Percentiles rank a stretch among this genome's conserved stretches.
These are phyloP conservation scores for Axilococcus clingmanii DNA, from an alignment of 139 green algal species.

Conservation along the genomic window DNA sequence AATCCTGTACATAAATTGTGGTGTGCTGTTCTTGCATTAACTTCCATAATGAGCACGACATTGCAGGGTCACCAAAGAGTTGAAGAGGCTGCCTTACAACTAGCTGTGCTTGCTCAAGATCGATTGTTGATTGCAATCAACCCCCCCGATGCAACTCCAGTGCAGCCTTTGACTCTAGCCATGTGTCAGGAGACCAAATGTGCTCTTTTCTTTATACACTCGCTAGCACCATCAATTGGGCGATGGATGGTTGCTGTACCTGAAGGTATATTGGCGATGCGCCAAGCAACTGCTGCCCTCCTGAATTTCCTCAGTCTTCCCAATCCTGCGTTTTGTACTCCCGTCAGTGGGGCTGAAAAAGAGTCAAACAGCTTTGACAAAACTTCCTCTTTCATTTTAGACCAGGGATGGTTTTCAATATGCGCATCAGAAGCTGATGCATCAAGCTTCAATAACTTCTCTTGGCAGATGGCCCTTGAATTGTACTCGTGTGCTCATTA, in stretches of 20 bases:
- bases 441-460: conserved; percentile 7
- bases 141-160: conserved; percentile 10
- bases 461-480: conserved; percentile 13
- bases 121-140: conserved; percentile 27
- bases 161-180: conserved; percentile 33
- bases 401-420: conserved; percentile 6
- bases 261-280: conserved; percentile 8
- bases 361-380: background rate
- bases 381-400: conserved; percentile 6
- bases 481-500: conserved; percentile 13
- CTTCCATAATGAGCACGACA: conserved; percentile 12
- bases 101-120: conserved; percentile 14
- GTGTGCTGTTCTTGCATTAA: conserved; percentile 17
- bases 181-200: conserved; percentile 19
- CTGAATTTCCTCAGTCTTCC: conserved; percentile 13
- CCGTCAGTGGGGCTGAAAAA: too few species aligned
- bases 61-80: conserved; percentile 11
- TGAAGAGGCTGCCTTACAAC: conserved; percentile 4
- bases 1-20: conserved; percentile 22
- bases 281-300: conserved; percentile 23
- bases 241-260: conserved; percentile 23
- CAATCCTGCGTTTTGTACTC: too few species aligned
- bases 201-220: conserved; percentile 19
- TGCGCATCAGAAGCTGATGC: too few species aligned
- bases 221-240: conserved; percentile 7